Evolutionary conservation across 2,329 filamentous ascomycete genomes (phyloP).

Genomic region (Sarocladiaceae sp.): DNA sequence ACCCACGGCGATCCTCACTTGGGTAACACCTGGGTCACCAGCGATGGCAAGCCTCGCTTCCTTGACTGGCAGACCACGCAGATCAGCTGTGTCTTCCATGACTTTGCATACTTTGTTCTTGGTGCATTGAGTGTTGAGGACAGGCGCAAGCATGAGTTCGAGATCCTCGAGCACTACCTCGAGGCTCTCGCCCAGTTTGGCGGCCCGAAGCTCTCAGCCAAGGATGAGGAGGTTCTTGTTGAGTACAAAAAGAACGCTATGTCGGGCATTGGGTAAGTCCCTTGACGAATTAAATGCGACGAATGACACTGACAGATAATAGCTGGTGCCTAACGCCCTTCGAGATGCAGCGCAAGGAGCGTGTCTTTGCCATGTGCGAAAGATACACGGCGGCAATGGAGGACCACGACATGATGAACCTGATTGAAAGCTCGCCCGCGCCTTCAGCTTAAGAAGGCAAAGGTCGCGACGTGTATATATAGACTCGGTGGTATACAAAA

Average conservation of each 20-base stretch:
- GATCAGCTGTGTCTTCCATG: slow-evolving; percentile 29
- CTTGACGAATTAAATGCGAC: neutral
- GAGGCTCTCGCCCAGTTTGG: slow-evolving; percentile 18
- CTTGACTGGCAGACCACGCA: slow-evolving; percentile 31
- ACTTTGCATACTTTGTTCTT: slow-evolving; percentile 28
- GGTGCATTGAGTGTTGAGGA: slow-evolving; percentile 26
- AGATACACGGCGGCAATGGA: slow-evolving; percentile 7
- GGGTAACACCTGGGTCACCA: slow-evolving; percentile 12
- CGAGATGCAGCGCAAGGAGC: slow-evolving; percentile 9
- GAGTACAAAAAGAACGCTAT: slow-evolving; percentile 23
- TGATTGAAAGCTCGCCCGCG: slow-evolving; percentile 1
- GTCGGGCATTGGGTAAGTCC: slow-evolving; percentile 17
- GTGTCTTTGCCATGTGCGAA: slow-evolving; percentile 8
- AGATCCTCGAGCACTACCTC: slow-evolving; percentile 28
- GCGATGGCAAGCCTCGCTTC: slow-evolving; percentile 22
- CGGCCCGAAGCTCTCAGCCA: slow-evolving; percentile 18
- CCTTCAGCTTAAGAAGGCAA: neutral
- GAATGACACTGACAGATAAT: slow-evolving; percentile 15
- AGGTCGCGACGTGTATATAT: neutral
- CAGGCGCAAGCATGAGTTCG: slow-evolving; percentile 25
- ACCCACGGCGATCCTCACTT: slow-evolving; percentile 28
- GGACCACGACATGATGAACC: slow-evolving; percentile 9
- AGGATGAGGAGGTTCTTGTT: slow-evolving; percentile 18
- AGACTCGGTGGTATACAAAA: neutral
- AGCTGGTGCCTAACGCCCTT: slow-evolving; percentile 11